These are phyloP conservation scores for Xylaria sp. DNA, from an alignment of 2,329 filamentous ascomycete genomes.

Conservation along the genomic window DNA sequence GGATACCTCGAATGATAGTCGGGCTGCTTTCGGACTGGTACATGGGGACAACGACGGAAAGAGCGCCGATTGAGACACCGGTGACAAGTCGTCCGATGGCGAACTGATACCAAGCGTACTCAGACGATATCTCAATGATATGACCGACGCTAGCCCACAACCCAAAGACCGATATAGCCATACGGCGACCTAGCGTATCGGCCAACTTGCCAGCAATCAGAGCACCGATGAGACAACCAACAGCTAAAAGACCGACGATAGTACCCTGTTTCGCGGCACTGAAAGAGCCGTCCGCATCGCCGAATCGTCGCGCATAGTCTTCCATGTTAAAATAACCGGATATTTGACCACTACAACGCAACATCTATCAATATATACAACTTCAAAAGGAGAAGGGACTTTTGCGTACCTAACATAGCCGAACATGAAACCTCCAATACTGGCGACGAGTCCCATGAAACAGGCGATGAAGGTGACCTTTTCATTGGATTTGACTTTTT, in stretches of 20 bases:
- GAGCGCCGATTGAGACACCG: constrained; percentile 71
- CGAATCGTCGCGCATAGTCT: constrained; percentile 66
- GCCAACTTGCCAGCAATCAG: constrained; percentile 68
- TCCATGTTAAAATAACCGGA: constrained; percentile 70
- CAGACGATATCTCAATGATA: constrained; percentile 69
- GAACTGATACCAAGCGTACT: constrained; percentile 68
- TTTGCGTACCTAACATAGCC: constrained; percentile 62
- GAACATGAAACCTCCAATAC: constrained; percentile 67
- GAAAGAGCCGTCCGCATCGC: constrained; percentile 58
- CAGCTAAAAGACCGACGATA: constrained; percentile 70
- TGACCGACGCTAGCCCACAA: constrained; percentile 72
- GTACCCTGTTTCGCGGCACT: constrained; percentile 69
- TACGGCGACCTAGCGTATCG: constrained; percentile 68
- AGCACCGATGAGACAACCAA: constrained; percentile 68
- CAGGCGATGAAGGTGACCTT: constrained; percentile 52
- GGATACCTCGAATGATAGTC: constrained; percentile 69
- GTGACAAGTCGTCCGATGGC: constrained; percentile 73
- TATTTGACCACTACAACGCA: constrained; percentile 62
- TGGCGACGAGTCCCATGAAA: constrained; percentile 62
- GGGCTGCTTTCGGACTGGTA: constrained; percentile 75
- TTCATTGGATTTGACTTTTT: constrained; percentile 34
- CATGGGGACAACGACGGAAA: constrained; percentile 73
- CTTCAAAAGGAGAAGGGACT: neutral
- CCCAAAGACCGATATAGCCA: constrained; percentile 70
- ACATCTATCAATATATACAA: neutral